Conservation (phyloP, 768 basidiomycete genomes). For the Sporobolomyces pararoseus region DNA sequence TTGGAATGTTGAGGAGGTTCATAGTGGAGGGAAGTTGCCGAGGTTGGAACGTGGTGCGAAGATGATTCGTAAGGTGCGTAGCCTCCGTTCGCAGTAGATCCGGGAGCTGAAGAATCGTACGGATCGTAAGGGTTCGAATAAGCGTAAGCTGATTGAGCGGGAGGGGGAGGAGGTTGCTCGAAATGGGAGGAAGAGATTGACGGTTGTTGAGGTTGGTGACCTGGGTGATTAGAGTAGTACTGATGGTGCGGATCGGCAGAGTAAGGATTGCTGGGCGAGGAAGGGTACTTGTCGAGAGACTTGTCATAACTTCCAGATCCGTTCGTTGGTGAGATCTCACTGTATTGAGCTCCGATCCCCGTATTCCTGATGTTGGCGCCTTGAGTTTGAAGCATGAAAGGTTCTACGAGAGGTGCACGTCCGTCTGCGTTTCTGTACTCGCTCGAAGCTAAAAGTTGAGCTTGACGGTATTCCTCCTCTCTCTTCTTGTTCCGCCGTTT, state of each 20-base stretch:
- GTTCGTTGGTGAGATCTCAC: slow-evolving; percentile 15
- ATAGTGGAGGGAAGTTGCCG: not conserved
- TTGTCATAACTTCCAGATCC: slow-evolving; percentile 24
- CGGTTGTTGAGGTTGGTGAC: not conserved
- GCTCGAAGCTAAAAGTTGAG: slow-evolving; percentile 16
- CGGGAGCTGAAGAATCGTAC: not conserved
- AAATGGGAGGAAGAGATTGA: not conserved
- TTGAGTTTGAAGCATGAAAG: slow-evolving; percentile 29
- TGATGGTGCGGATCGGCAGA: not conserved
- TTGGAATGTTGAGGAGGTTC: slow-evolving; percentile 15
- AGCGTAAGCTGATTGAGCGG: not conserved
- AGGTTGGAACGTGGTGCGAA: not conserved
- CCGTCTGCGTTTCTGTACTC: slow-evolving; percentile 37
- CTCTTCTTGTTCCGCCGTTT: not conserved
- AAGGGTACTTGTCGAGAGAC: slow-evolving; percentile 11
- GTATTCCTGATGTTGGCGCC: slow-evolving; percentile 5
- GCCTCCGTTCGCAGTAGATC: not conserved
- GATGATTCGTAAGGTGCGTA: slow-evolving; percentile 1
- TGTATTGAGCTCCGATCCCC: not conserved
- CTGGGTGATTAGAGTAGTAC: slow-evolving; percentile 1
- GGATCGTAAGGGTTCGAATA: slow-evolving; percentile 16
- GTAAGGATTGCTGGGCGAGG: not conserved
- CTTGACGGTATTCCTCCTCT: slow-evolving; percentile 15
- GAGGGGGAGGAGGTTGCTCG: not conserved
- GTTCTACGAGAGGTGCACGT: slow-evolving; percentile 31